phyloP scores from a whole-genome alignment of 805 yeast species.

The Candida golubevii region DNA sequence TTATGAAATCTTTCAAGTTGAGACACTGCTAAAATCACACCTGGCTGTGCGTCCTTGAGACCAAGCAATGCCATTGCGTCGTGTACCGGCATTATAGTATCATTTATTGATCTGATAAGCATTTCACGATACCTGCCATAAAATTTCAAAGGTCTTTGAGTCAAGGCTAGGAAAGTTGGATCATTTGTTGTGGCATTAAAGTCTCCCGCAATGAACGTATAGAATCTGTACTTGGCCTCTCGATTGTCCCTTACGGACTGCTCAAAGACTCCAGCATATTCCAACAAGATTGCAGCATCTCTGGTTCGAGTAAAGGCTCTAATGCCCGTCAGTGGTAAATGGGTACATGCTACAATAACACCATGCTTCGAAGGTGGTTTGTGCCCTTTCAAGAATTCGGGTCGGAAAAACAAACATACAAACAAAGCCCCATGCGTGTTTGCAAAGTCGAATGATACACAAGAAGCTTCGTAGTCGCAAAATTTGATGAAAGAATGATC shows the following conservation, averaged over 20 bases:
- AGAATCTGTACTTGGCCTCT: not conserved
- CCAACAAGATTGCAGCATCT: conserved; percentile 1
- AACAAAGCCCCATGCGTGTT: conserved; percentile 1
- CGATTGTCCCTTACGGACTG: not conserved
- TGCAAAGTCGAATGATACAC: not conserved
- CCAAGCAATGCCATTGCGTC: not conserved
- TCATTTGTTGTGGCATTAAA: conserved; percentile 3
- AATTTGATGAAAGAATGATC: not conserved
- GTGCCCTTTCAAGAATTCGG: conserved; percentile 1
- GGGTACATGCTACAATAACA: conserved; percentile 3
- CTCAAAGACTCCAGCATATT: not conserved
- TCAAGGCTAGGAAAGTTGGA: conserved; percentile 5
- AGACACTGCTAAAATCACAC: not conserved
- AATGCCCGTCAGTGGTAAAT: not conserved
- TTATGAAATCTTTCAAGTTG: conserved; percentile 5
- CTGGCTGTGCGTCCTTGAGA: not conserved
- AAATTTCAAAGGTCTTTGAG: conserved; percentile 1
- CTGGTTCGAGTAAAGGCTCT: not conserved
- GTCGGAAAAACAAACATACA: conserved; percentile 1
- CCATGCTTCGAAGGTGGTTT: conserved; percentile 2
- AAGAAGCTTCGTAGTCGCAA: not conserved
- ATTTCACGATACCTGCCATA: conserved; percentile 1
- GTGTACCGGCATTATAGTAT: no score
- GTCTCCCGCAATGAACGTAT: conserved; percentile 7
- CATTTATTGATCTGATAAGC: conserved; percentile 1